Base-by-base conservation (phyloP, 495 filamentous ascomycete genomes). In the Podospora bellae-mahoneyi region DNA sequence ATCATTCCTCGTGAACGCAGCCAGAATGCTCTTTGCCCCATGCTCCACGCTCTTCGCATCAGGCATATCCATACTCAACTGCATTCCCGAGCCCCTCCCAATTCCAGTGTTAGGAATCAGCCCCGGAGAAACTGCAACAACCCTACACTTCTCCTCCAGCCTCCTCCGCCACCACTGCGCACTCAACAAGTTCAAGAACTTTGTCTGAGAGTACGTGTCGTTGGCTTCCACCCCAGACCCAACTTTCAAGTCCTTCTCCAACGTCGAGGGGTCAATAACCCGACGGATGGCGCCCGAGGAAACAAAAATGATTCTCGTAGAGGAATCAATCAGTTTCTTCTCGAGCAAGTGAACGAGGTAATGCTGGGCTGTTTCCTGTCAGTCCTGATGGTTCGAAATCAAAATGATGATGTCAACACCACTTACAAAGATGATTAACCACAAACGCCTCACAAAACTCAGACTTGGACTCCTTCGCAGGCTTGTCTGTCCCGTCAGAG, bases 81-180 rank as follows among this genome's bases (percentile, higher is more conserved):
- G 62, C 27, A 76, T 64, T 13, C 61, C 62, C 20, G 57, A 61
- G 2, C 71, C 67, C 26, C 75, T 69, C 1, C 55, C 55, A 26
- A 83, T 69, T 4, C 74, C 74, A 0, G 81, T 83, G 19, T 62
- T 66, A 1, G 80, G 80, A 28, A 83, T 74, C 4, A 83, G 60
- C 2, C 82, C 82, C 0, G 82, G 82, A 19, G 80, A 82, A 4
- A 82, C 81, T 15, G 82, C 82, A 3, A 84, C 78, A 4, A 84
- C 78, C 7, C 66, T 39, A 62, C 74, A 78, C 60, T 70, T 69
- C 7, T 71, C 79, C 34, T 71, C 23, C 18, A 84, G 73, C 65
- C 81, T 72, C n/a, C 82, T 78, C 16, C 80, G 81, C 82, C 82
- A 84, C 81, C 81, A 83, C 60, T 84, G 81, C 13, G 81, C 78